A percentile compares a stretch with the other conserved stretches of the same genome.
phyloP scores from a whole-genome alignment of 805 yeast species.

The Brettanomyces sp. region DNA sequence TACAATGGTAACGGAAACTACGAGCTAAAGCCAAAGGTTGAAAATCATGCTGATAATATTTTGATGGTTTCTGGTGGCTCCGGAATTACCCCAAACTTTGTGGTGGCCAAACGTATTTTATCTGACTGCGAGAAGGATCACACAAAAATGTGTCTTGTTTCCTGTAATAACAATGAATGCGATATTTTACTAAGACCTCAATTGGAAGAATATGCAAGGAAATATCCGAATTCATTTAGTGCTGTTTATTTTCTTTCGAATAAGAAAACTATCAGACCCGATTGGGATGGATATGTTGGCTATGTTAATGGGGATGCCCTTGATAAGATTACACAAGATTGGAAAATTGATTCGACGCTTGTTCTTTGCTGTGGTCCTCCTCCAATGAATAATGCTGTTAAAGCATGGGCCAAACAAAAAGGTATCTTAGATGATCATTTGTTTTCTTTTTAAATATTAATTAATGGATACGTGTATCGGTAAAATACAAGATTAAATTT shows the following conservation, averaged over 20 bases:
- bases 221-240: conserved; percentile 29
- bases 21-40: conserved; percentile 4
- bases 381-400: conserved; percentile 22
- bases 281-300: conserved; percentile 33
- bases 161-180: conserved; percentile 31
- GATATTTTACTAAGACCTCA: conserved; percentile 40
- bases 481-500: too few relatives aligned
- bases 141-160: conserved; percentile 36
- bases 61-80: conserved; percentile 48
- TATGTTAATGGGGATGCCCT: conserved; percentile 31
- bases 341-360: conserved; percentile 21
- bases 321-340: conserved; percentile 18
- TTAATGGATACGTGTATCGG: too few relatives aligned
- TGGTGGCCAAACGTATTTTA: conserved; percentile 38
- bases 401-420: conserved; percentile 7
- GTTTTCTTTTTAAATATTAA: too few relatives aligned
- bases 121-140: conserved; percentile 31
- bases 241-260: conserved; percentile 30
- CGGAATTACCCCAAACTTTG: conserved; percentile 49
- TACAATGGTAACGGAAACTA: conserved; percentile 13
- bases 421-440: too few relatives aligned
- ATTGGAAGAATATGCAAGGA: conserved; percentile 31
- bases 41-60: conserved; percentile 16
- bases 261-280: conserved; percentile 3
- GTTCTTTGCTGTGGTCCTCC: conserved; percentile 45